Evolutionary conservation across 352 stramenopile species (phyloP), one percentile per base, ranked within the genome.

Genomic region (Phytophthora podocarpi): DNA sequence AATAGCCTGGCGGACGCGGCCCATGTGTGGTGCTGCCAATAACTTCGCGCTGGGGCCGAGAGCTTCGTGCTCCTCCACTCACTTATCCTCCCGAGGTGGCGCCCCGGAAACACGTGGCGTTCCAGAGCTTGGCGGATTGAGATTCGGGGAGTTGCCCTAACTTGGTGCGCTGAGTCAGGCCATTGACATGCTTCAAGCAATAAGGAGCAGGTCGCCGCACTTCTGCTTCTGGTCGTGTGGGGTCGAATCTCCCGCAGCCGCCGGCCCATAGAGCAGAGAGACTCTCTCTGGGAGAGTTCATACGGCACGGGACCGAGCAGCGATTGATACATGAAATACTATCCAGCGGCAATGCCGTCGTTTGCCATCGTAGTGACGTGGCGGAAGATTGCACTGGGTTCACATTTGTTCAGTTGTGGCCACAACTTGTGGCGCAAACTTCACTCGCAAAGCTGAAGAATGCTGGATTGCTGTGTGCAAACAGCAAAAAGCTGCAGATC

Each of bases 141-240:
- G 53, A 62, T 48, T 62, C 16, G 41, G 53, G 41, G 30, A 54
- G 20, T 53, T 60, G 31, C 40, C 39, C 40, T 23, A 50, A 31
- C 24, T n/a, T 53, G 52, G 18, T 43, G 52, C 21, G 52, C 53
- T 51, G 52, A 60, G 52, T 9, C 40, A 46, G 40, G 52, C 40
- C 52, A 43, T 28, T 24, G 5, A 24, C 36, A 37, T 36, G 37
- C 16, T 26, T 23, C 18, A 42, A n/a, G n/a, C n/a, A n/a, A n/a
- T n/a, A n/a, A n/a, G n/a, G n/a, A n/a, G n/a, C 39, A 12, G 40
- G 40, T 28, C 16, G 13, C 28, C 16, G 21, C 23, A n/a, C 51
- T 60, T 34, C 31, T 60, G 52, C 40, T 60, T 48, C 52, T 47
- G 42, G 53, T 62, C 53, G 42, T 49, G 31, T n/a, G n/a, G 27